These are phyloP conservation scores for Clarireedia homoeocarpa DNA, from an alignment of 2,329 filamentous ascomycete genomes.

Conservation along the genomic window DNA sequence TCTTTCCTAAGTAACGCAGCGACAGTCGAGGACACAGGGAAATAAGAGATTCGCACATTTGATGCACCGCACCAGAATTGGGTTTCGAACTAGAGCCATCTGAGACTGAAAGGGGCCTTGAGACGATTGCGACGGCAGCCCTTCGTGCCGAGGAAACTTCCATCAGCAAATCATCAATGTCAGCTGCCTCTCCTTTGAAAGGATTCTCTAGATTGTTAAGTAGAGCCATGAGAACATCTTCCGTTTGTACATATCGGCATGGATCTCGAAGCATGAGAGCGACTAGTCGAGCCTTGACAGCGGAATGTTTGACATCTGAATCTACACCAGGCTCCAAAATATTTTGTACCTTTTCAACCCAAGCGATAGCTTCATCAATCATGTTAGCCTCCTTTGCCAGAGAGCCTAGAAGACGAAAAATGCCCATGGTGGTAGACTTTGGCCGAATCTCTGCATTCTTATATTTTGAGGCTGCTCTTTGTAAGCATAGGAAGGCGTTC, in stretches of 20 bases:
- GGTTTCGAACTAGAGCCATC: background rate
- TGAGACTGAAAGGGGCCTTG: constrained; percentile 13
- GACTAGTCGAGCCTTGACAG: constrained; percentile 47
- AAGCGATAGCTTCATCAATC: constrained; percentile 45
- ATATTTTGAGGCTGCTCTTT: constrained; percentile 16
- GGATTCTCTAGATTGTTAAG: constrained; percentile 48
- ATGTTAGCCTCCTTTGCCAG: constrained; percentile 39
- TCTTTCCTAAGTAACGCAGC: constrained; percentile 53
- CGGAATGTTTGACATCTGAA: constrained; percentile 34
- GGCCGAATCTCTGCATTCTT: constrained; percentile 13
- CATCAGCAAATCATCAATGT: constrained; percentile 53
- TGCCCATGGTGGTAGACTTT: constrained; percentile 17
- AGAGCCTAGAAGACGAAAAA: constrained; percentile 44
- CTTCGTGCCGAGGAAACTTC: constrained; percentile 49
- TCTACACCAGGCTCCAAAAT: constrained; percentile 16
- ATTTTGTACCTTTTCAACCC: constrained; percentile 40
- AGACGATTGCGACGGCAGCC: constrained; percentile 43
- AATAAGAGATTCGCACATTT: constrained; percentile 47
- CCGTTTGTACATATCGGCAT: constrained; percentile 31
- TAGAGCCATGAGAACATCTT: constrained; percentile 40
- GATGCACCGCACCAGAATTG: constrained; percentile 18
- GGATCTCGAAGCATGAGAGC: constrained; percentile 44
- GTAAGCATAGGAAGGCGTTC: constrained; percentile 16
- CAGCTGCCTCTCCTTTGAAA: constrained; percentile 49
- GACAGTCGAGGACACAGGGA: constrained; percentile 52